Evolutionary conservation across 2,329 filamentous ascomycete species (phyloP).

Genomic region (Alternaria triticimaculans): DNA sequence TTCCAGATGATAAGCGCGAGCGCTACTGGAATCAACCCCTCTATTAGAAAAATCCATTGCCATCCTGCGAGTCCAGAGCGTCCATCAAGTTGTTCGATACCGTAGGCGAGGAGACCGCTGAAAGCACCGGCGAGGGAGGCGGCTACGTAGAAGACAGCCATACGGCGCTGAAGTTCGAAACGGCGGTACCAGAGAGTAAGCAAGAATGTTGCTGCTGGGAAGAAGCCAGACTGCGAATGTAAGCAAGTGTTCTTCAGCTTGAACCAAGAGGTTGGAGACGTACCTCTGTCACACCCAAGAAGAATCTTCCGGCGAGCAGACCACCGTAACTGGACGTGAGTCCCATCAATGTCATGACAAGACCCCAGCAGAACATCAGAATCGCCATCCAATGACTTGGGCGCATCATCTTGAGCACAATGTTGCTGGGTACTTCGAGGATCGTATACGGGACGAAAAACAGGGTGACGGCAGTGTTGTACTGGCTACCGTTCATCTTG

Average conservation of each 20-base stretch:
- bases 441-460: slow-evolving; percentile 52
- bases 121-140: slow-evolving; percentile 45
- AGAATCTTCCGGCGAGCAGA: slow-evolving; percentile 57
- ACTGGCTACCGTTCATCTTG: slow-evolving; percentile 46
- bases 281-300: slow-evolving; percentile 50
- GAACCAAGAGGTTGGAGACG: neutral
- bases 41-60: slow-evolving; percentile 44
- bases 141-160: slow-evolving; percentile 46
- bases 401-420: slow-evolving; percentile 52
- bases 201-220: slow-evolving; percentile 66
- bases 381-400: slow-evolving; percentile 51
- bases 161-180: slow-evolving; percentile 44
- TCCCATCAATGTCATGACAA: slow-evolving; percentile 52
- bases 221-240: slow-evolving; percentile 58
- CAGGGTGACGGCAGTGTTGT: slow-evolving; percentile 50
- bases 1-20: slow-evolving; percentile 59
- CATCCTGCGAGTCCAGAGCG: slow-evolving; percentile 35
- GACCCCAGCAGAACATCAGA: slow-evolving; percentile 51
- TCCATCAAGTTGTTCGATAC: slow-evolving; percentile 43
- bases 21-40: slow-evolving; percentile 40
- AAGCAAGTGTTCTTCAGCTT: slow-evolving; percentile 4
- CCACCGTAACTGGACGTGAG: slow-evolving; percentile 56
- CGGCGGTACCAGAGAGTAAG: slow-evolving; percentile 47
- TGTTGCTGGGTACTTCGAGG: slow-evolving; percentile 49
- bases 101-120: slow-evolving; percentile 45